Conservation (phyloP, 352 stramenopile genomes). For the Globisporangium yorkense region DNA sequence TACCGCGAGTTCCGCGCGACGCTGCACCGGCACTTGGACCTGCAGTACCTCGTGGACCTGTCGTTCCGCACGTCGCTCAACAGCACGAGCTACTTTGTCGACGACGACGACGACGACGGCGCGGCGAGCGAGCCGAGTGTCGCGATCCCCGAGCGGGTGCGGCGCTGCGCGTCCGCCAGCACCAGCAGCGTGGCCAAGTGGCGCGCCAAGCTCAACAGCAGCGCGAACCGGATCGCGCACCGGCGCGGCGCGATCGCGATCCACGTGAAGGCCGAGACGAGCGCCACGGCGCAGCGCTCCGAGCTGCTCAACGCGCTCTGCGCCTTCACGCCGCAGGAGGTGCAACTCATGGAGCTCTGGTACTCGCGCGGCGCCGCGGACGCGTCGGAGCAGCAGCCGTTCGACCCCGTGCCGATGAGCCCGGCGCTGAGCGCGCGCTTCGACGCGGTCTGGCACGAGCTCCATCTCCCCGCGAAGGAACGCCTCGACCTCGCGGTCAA, state of each 20-base stretch:
- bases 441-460: slow-evolving; percentile 61
- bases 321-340: slow-evolving; percentile 39
- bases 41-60: slow-evolving; percentile 60
- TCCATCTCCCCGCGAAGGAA: slow-evolving; percentile 50
- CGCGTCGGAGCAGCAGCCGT: slow-evolving; percentile 21
- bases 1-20: slow-evolving; percentile 52
- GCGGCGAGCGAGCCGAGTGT: slow-evolving; percentile 28
- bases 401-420: slow-evolving; percentile 61
- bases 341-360: slow-evolving; percentile 64
- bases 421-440: slow-evolving; percentile 57
- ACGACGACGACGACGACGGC: slow-evolving; percentile 32
- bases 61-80: slow-evolving; percentile 64
- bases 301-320: slow-evolving; percentile 43
- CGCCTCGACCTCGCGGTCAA: slow-evolving; percentile 71
- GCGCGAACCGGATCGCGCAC: slow-evolving; percentile 27
- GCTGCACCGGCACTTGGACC: slow-evolving; percentile 54
- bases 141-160: slow-evolving; percentile 28
- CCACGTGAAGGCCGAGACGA: slow-evolving; percentile 32
- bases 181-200: slow-evolving; percentile 31
- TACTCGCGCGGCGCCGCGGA: slow-evolving; percentile 47
- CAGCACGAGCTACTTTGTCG: slow-evolving; percentile 52
- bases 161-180: slow-evolving; percentile 12
- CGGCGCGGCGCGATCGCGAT: slow-evolving; percentile 45
- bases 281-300: slow-evolving; percentile 27
- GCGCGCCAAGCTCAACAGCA: slow-evolving; percentile 32